A percentile compares a stretch with the other conserved stretches of the same genome.
These are phyloP conservation scores for Chrysanthemum lavandulifolium DNA, from an alignment of 129 eudicot species.

Conservation along the genomic window DNA sequence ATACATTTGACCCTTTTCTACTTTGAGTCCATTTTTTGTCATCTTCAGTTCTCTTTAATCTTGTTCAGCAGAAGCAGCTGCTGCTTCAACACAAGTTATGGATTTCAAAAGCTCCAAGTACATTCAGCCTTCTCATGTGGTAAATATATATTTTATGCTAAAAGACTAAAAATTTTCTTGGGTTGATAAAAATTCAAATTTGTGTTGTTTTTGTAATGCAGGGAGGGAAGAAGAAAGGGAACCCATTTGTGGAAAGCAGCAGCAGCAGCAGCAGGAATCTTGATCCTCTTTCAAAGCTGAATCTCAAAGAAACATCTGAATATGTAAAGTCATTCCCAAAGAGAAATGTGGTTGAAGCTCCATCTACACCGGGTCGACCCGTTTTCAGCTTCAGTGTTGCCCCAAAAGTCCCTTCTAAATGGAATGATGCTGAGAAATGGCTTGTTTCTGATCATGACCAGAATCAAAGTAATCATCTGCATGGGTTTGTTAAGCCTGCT, in stretches of 20 bases:
- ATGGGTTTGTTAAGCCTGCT: conserved; percentile 27
- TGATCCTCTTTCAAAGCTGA: conserved; percentile 67
- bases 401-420: conserved; percentile 60
- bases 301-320: conserved; percentile 68
- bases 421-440: conserved; percentile 96
- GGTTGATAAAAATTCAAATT: neutral
- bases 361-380: conserved; percentile 84
- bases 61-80: neutral
- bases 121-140: conserved; percentile 24
- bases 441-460: conserved; percentile 51
- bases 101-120: conserved; percentile 29
- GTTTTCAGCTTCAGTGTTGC: conserved; percentile 70
- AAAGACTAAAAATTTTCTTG: neutral
- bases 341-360: conserved; percentile 58
- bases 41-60: no score
- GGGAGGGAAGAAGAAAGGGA: conserved; percentile 26
- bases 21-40: neutral
- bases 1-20: neutral
- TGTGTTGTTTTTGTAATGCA: conserved; percentile 13
- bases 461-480: conserved; percentile 22
- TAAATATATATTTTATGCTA: neutral
- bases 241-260: conserved; percentile 50
- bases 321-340: conserved; percentile 63
- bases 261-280: conserved; percentile 18
- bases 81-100: conserved; percentile 6